These are phyloP conservation scores for Ajuga chamaepitys DNA, from an alignment of 257 asterid genomes.

Conservation along the genomic window DNA sequence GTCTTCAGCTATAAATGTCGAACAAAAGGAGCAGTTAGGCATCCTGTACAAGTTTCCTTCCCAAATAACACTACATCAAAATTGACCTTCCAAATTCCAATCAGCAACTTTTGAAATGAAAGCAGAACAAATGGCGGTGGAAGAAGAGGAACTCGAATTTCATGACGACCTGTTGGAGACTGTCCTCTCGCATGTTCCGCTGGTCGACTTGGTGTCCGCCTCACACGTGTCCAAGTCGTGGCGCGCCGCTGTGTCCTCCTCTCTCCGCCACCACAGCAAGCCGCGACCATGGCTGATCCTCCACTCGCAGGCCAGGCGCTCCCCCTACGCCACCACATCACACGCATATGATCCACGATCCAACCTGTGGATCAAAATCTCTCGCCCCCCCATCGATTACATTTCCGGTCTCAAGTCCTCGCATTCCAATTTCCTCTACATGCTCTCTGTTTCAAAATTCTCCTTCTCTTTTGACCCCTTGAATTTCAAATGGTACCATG, in stretches of 20 bases:
- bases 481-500: slow-evolving; percentile 45
- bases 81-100: not conserved
- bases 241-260: slow-evolving; percentile 45
- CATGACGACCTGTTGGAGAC: slow-evolving; percentile 43
- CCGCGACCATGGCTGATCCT: slow-evolving; percentile 66
- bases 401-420: slow-evolving; percentile 41
- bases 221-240: slow-evolving; percentile 51
- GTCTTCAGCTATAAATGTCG: too few relatives aligned
- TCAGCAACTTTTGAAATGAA: not conserved
- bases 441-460: slow-evolving; percentile 39
- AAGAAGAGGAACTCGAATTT: slow-evolving; percentile 15
- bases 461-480: slow-evolving; percentile 58
- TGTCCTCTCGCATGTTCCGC: slow-evolving; percentile 52
- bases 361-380: slow-evolving; percentile 33
- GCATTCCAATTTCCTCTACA: slow-evolving; percentile 46
- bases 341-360: slow-evolving; percentile 73
- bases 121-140: not conserved
- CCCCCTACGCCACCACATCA: slow-evolving; percentile 30
- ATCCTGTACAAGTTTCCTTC: too few relatives aligned
- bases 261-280: slow-evolving; percentile 44
- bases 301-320: slow-evolving; percentile 43
- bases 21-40: too few relatives aligned
- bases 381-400: slow-evolving; percentile 31
- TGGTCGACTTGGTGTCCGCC: slow-evolving; percentile 45
- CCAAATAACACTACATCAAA: not conserved